phyloP scores from a whole-genome alignment of 2,329 filamentous ascomycete species.

The Alternaria novae-zelandiae region DNA sequence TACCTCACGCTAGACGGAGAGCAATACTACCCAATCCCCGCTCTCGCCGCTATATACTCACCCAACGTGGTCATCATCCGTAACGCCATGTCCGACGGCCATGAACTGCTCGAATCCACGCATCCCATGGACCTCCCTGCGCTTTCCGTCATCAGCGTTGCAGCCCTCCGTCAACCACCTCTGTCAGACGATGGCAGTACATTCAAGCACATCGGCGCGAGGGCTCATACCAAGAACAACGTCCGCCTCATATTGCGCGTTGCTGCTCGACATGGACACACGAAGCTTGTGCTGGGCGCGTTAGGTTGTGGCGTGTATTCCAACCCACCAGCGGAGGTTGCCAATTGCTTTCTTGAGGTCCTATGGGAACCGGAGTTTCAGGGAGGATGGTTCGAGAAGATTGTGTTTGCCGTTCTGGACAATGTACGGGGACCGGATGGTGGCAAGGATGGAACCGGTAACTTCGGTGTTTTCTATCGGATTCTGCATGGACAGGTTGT shows the following conservation, averaged over 20 bases:
- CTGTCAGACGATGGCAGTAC: conserved; percentile 19
- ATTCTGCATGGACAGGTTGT: conserved; percentile 35
- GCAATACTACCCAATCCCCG: conserved; percentile 63
- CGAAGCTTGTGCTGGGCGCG: conserved; percentile 69
- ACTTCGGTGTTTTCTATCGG: conserved; percentile 57
- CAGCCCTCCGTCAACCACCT: conserved; percentile 58
- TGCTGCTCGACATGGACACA: conserved; percentile 63
- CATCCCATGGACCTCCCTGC: conserved; percentile 53
- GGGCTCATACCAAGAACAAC: conserved; percentile 65
- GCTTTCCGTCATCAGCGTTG: conserved; percentile 66
- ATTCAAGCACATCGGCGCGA: conserved; percentile 46
- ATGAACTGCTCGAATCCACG: conserved; percentile 53
- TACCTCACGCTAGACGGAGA: conserved; percentile 54
- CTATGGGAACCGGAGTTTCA: conserved; percentile 66
- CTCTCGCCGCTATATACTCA: conserved; percentile 63
- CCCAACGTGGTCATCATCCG: conserved; percentile 67
- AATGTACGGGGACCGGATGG: conserved; percentile 34
- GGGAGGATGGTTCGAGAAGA: conserved; percentile 68
- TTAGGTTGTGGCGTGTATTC: conserved; percentile 72
- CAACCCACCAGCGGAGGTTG: conserved; percentile 69
- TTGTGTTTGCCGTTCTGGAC: conserved; percentile 69
- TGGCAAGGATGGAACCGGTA: conserved; percentile 51
- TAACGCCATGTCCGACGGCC: conserved; percentile 54
- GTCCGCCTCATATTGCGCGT: conserved; percentile 67
- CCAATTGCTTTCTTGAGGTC: conserved; percentile 67